These are phyloP conservation scores for Pythium brachiatum DNA, from an alignment of 352 stramenopile species.

Conservation along the genomic window DNA sequence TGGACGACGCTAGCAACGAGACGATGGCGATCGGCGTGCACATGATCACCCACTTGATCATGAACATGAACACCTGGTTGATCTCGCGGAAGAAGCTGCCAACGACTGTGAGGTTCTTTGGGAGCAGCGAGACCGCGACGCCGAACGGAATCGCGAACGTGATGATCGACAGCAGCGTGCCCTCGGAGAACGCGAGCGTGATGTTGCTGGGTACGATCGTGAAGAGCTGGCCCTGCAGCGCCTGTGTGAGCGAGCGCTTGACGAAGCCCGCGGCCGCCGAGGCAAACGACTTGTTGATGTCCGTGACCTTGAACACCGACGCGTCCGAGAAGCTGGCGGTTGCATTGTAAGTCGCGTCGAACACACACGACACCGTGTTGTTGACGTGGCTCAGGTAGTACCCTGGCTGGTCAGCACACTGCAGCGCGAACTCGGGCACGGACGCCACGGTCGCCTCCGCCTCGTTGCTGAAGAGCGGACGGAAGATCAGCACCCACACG, in stretches of 20 bases:
- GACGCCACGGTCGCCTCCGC: neutral
- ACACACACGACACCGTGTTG: slow-evolving; percentile 17
- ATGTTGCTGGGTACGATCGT: slow-evolving; percentile 30
- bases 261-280: neutral
- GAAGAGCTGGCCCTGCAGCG: slow-evolving; percentile 24
- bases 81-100: slow-evolving; percentile 30
- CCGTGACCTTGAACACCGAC: slow-evolving; percentile 21
- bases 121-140: slow-evolving; percentile 24
- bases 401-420: slow-evolving; percentile 15
- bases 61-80: slow-evolving; percentile 34
- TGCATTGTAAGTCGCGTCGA: slow-evolving; percentile 15
- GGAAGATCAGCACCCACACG: slow-evolving; percentile 22
- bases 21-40: slow-evolving; percentile 39
- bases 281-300: slow-evolving; percentile 26
- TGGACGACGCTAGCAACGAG: slow-evolving; percentile 33
- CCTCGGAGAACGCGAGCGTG: slow-evolving; percentile 30
- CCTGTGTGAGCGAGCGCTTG: slow-evolving; percentile 15
- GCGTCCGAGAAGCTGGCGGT: slow-evolving; percentile 6
- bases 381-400: slow-evolving; percentile 24
- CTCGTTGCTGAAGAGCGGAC: slow-evolving; percentile 14
- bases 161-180: slow-evolving; percentile 33
- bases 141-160: slow-evolving; percentile 37
- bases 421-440: slow-evolving; percentile 17
- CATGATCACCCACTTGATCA: slow-evolving; percentile 37
- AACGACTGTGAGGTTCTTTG: slow-evolving; percentile 17